These are phyloP conservation scores for Diaporthe australafricana DNA, from an alignment of 2,329 filamentous ascomycete species.

Conservation along the genomic window DNA sequence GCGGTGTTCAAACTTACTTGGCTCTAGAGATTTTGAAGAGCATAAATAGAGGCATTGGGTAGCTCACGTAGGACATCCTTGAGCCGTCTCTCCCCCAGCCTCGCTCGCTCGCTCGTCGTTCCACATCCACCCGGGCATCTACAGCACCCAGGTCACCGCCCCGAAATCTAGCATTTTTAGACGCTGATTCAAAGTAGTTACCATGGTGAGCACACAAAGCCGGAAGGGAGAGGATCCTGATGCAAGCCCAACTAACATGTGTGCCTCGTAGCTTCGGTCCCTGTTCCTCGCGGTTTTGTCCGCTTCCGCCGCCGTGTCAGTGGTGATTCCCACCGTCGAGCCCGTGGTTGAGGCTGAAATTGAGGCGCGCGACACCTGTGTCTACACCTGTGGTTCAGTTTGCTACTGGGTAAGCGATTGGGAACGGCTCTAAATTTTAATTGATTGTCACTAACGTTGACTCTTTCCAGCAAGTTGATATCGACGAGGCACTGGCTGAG, in stretches of 20 bases:
- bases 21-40: background rate
- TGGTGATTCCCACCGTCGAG: background rate
- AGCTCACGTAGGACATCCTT: background rate
- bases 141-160: background rate
- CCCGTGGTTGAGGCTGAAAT: conserved; percentile 35
- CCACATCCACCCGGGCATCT: background rate
- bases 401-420: conserved; percentile 47
- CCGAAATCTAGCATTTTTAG: background rate
- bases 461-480: conserved; percentile 41
- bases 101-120: conserved; percentile 10
- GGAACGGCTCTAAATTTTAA: accelerated
- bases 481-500: conserved; percentile 48
- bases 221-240: no score
- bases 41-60: background rate
- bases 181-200: background rate
- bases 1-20: background rate
- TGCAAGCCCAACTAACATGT: background rate
- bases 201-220: background rate
- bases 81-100: background rate
- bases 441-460: background rate
- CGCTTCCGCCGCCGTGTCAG: conserved; percentile 17
- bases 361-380: conserved; percentile 43
- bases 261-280: background rate
- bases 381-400: conserved; percentile 50
- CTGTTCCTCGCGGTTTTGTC: conserved; percentile 24